Percentiles rank a stretch among this genome's conserved stretches.
Evolutionary conservation across 2,329 filamentous ascomycete species (phyloP).

Genomic region (Thielaviopsis cerberus): DNA sequence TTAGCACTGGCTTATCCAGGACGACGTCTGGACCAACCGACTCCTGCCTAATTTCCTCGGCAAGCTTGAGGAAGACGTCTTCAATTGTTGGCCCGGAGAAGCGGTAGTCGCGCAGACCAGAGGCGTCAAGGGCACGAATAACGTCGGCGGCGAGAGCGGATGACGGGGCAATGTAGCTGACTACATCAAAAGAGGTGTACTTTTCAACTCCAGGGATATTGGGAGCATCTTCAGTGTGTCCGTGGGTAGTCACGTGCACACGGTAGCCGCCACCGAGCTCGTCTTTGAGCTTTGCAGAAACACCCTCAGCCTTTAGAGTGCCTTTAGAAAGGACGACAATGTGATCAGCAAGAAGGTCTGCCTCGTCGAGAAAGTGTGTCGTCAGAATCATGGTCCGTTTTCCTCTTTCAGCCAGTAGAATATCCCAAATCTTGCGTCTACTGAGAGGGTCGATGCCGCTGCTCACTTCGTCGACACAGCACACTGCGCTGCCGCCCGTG

Average conservation of each 20-base stretch:
- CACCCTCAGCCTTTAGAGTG: constrained; percentile 61
- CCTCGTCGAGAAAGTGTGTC: constrained; percentile 87
- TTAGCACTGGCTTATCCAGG: constrained; percentile 16
- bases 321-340: constrained; percentile 80
- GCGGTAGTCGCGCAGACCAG: constrained; percentile 56
- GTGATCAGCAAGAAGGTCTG: constrained; percentile 72
- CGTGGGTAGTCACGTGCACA: constrained; percentile 43
- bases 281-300: constrained; percentile 72
- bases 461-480: constrained; percentile 81
- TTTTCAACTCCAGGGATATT: constrained; percentile 37
- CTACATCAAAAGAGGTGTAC: constrained; percentile 47
- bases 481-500: constrained; percentile 71
- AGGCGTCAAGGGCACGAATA: constrained; percentile 47
- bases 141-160: constrained; percentile 54
- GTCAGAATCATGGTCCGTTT: constrained; percentile 69
- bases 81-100: constrained; percentile 82
- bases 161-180: constrained; percentile 51
- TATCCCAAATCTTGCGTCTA: constrained; percentile 83
- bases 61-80: constrained; percentile 74
- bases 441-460: constrained; percentile 76
- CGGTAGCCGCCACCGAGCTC: constrained; percentile 67
- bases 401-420: constrained; percentile 68
- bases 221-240: constrained; percentile 18
- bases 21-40: constrained; percentile 21
- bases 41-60: constrained; percentile 47